Evolutionary conservation across 352 stramenopile species (phyloP), one percentile per base, ranked within the genome.

Genomic region (Phytophthora aleatoria): DNA sequence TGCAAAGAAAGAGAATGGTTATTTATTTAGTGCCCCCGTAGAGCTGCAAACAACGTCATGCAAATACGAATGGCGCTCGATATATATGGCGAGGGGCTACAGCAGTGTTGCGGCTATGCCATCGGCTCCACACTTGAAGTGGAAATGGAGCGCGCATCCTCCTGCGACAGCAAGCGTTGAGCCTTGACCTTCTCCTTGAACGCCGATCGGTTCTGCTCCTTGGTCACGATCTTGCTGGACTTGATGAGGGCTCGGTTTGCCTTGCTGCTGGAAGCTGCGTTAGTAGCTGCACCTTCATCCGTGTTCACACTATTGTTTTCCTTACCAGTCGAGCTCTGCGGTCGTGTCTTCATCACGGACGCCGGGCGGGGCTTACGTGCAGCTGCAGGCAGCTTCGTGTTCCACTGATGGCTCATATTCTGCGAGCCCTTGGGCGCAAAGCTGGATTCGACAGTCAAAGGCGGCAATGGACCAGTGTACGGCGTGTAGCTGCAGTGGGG

Each of bases 381-480:
- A 43, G n/a, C 20, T 33, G 57, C 35, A 66, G 69, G 61, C 50
- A 60, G 55, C 20, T 61, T 53, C 1, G 48, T 64, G 33, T 48
- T 54, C 11, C 35, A n/a, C 47, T 42, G 48, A 51, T 48, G 64
- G 41, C 65, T 49, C 11, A 64, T 50, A 28, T 10, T 42, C 39
- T 69, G 67, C 11, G 69, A 67, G 20, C 69, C 71, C 50, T 82
- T 85, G 6, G 83, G 81, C 20, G 83, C 76, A 71, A 89, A 92
- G 13, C 79, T 67, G 15, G 83, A 86, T n/a, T 90, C 77, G 2
- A 84, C 80, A 10, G 73, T 71, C 60, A 80, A 80, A 12, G 79
- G 66, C 13, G 84, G 84, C 50, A 93, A 51, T 2, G 81, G 82
- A 1, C 84, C 84, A 35, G 57, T 82, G 66, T 93, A 88, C n/a